These are phyloP conservation scores for Kluyveromyces starmeri DNA, from an alignment of 805 yeast genomes.

Conservation along the genomic window DNA sequence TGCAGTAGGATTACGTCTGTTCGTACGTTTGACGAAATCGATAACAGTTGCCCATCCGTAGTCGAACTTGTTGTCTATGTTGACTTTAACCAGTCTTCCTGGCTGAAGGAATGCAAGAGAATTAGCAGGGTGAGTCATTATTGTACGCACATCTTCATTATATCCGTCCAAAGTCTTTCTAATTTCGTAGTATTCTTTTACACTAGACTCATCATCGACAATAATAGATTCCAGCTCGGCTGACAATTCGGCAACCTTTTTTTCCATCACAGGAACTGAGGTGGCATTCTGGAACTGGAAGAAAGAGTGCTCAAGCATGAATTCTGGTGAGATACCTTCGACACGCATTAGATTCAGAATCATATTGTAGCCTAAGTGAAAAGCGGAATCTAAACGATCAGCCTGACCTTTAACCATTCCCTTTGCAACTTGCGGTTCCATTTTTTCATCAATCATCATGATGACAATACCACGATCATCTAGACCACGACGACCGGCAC, in stretches of 20 bases:
- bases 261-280: slow-evolving; percentile 79
- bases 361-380: slow-evolving; percentile 97
- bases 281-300: slow-evolving; percentile 92
- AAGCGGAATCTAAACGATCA: slow-evolving; percentile 93
- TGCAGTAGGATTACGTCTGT: slow-evolving; percentile 49
- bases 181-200: slow-evolving; percentile 77
- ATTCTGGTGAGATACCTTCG: slow-evolving; percentile 97
- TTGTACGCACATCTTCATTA: slow-evolving; percentile 65
- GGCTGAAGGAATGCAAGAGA: slow-evolving; percentile 75
- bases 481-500: slow-evolving; percentile 99
- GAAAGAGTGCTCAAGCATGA: slow-evolving; percentile 89
- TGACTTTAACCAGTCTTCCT: slow-evolving; percentile 74
- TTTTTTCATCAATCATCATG: slow-evolving; percentile 98
- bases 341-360: slow-evolving; percentile 91
- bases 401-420: slow-evolving; percentile 99
- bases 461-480: slow-evolving; percentile 99
- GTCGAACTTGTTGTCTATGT: slow-evolving; percentile 43
- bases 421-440: slow-evolving; percentile 99
- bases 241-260: slow-evolving; percentile 47
- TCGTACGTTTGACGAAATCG: slow-evolving; percentile 60
- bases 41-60: slow-evolving; percentile 98
- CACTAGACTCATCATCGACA: slow-evolving; percentile 64
- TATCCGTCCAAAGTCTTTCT: slow-evolving; percentile 63
- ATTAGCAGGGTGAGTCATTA: slow-evolving; percentile 87
- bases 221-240: slow-evolving; percentile 38